A percentile compares a stretch with the other conserved stretches of the same genome.
Conservation (phyloP, 345 rosid genomes). For the Eutrema heterophyllum region DNA sequence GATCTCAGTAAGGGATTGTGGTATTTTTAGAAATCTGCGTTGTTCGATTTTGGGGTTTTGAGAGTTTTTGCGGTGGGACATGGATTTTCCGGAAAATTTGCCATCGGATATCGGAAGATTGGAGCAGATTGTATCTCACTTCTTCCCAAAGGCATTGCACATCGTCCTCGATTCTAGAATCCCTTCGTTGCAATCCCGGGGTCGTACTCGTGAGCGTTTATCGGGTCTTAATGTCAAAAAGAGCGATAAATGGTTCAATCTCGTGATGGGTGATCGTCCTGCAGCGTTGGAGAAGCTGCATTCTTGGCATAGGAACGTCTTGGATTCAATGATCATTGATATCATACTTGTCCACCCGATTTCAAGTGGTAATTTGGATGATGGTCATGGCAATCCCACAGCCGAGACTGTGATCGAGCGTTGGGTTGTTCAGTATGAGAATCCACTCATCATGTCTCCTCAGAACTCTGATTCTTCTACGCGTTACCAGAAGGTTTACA, state of each 20-base stretch:
- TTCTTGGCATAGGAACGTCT: conserved; percentile 64
- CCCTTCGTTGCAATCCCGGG: conserved; percentile 59
- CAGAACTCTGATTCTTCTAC: conserved; percentile 42
- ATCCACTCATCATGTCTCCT: conserved; percentile 38
- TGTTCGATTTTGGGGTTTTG: neutral
- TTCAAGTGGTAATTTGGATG: conserved; percentile 33
- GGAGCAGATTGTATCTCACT: conserved; percentile 71
- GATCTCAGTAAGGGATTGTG: neutral
- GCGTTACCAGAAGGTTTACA: conserved; percentile 70
- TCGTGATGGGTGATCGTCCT: conserved; percentile 80
- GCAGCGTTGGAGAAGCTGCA: conserved; percentile 59
- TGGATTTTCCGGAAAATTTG: conserved; percentile 40
- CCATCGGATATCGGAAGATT: conserved; percentile 45
- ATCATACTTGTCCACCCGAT: conserved; percentile 57
- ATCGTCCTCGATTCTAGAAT: conserved; percentile 67
- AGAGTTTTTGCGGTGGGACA: neutral
- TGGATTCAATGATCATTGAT: conserved; percentile 83
- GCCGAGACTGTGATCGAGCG: conserved; percentile 80
- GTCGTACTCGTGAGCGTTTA: conserved; percentile 27
- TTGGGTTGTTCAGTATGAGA: conserved; percentile 81
- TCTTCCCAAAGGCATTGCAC: conserved; percentile 75
- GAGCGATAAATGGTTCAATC: conserved; percentile 91
- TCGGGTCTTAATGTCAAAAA: conserved; percentile 45
- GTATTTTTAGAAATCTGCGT: neutral
- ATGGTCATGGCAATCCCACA: conserved; percentile 16